phyloP scores from a whole-genome alignment of 257 asterid genomes.

The Mentha longifolia region DNA sequence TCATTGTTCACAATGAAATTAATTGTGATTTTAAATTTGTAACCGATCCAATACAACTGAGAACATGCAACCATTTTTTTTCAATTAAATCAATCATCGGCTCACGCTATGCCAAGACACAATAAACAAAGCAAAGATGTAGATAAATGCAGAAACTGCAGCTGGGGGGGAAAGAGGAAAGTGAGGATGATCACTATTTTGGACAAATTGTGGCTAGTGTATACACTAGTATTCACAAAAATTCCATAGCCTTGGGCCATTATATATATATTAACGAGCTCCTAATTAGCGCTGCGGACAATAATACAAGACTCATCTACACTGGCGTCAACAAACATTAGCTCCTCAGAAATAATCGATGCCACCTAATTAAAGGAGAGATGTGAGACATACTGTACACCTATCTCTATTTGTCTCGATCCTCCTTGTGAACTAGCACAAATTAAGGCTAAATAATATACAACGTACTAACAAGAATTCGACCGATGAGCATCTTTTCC shows the following conservation, averaged over 20 bases:
- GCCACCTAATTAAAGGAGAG: conserved; percentile 39
- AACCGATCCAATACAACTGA: no score
- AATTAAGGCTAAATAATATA: conserved; percentile 49
- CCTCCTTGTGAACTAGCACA: conserved; percentile 48
- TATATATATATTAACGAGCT: conserved; percentile 52
- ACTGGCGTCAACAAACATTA: conserved; percentile 38
- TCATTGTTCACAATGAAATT: no score
- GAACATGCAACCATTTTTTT: no score
- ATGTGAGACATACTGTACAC: conserved; percentile 74
- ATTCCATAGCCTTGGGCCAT: conserved; percentile 81
- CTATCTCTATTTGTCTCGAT: conserved; percentile 61
- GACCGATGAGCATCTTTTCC: conserved; percentile 38
- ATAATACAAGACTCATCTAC: conserved; percentile 45
- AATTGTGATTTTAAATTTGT: no score
- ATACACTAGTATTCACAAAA: conserved; percentile 62
- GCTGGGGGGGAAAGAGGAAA: no score
- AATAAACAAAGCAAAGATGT: no score
- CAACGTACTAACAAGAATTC: conserved; percentile 50
- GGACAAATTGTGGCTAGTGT: conserved; percentile 16
- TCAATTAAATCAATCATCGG: no score
- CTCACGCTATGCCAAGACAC: no score
- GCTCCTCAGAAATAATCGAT: conserved; percentile 48
- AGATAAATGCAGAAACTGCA: no score
- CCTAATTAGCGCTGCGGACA: conserved; percentile 38
- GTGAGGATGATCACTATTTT: no score